phyloP scores from a whole-genome alignment of 306 rosid species.

The Hippophae tibetana region DNA sequence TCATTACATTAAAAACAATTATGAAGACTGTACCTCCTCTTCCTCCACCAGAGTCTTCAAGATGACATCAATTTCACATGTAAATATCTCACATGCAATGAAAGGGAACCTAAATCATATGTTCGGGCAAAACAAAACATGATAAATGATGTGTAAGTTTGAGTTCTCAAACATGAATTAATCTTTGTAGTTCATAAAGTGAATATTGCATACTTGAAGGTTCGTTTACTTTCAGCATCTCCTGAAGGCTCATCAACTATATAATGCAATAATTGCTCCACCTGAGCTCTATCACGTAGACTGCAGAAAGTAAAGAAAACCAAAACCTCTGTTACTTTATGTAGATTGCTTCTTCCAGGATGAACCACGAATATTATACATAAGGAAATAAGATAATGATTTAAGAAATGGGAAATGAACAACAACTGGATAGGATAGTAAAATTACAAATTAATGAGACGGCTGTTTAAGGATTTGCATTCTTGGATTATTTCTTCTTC shows the following conservation, averaged over 20 bases:
- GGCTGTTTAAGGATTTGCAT: conserved; percentile 96
- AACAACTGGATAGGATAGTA: conserved; percentile 3
- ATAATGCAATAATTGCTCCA: conserved; percentile 72
- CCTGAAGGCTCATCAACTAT: conserved; percentile 83
- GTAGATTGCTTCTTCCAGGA: conserved; percentile 1
- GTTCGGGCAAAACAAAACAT: conserved; percentile 14
- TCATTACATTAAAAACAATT: conserved; percentile 4
- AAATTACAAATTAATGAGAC: conserved; percentile 83
- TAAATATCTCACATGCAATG: conserved; percentile 90
- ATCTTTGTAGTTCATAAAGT: conserved; percentile 15
- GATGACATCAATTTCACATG: conserved; percentile 97
- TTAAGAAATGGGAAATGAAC: not conserved
- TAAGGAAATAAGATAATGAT: not conserved
- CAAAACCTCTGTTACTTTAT: not conserved
- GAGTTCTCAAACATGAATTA: not conserved
- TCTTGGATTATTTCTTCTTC: conserved; percentile 99
- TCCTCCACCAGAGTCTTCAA: conserved; percentile 96
- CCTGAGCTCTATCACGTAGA: conserved; percentile 88
- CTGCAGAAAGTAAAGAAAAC: conserved; percentile 24
- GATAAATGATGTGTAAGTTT: conserved; percentile 4
- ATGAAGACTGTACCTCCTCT: conserved; percentile 55
- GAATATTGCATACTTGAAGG: conserved; percentile 63
- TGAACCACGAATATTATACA: not conserved
- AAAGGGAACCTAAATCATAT: conserved; percentile 73
- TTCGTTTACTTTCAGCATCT: conserved; percentile 85